Percentiles rank a stretch among this genome's conserved stretches.
phyloP scores from a whole-genome alignment of 768 basidiomycete species.

The Phaeotremella fagi region DNA sequence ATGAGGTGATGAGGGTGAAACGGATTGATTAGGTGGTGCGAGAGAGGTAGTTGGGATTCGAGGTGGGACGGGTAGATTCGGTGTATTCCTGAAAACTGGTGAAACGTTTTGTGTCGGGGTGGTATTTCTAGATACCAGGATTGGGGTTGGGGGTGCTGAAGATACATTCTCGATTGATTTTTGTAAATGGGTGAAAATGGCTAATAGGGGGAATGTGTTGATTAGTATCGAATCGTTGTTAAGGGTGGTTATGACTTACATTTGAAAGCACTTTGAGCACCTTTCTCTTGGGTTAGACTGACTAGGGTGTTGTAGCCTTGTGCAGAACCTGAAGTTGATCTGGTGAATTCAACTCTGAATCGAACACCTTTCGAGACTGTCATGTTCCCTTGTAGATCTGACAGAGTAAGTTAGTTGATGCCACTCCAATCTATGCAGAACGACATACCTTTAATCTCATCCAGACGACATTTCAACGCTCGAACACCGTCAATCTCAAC shows the following conservation, averaged over 20 bases:
- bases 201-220: neutral
- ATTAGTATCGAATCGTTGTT: too few species aligned
- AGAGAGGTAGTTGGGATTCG: neutral
- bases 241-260: conserved; percentile 42
- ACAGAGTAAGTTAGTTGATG: neutral
- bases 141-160: neutral
- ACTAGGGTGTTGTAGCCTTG: conserved; percentile 59
- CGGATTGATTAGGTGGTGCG: neutral
- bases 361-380: conserved; percentile 63
- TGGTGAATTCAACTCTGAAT: conserved; percentile 75
- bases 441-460: conserved; percentile 56
- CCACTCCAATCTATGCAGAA: too few species aligned
- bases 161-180: neutral
- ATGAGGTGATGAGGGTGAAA: neutral
- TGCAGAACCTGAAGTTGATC: conserved; percentile 41
- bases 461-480: conserved; percentile 69
- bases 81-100: neutral
- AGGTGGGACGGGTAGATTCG: neutral
- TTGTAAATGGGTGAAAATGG: neutral
- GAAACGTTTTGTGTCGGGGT: neutral
- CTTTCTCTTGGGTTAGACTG: conserved; percentile 75
- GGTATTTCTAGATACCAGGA: neutral
- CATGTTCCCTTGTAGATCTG: conserved; percentile 57
- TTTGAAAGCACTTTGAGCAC: conserved; percentile 76
- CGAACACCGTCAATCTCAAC: conserved; percentile 62